A percentile compares a stretch with the other conserved stretches of the same genome.
These are phyloP conservation scores for Aureobasidium pullulans DNA, from an alignment of 2,329 filamentous ascomycete species.

Conservation along the genomic window DNA sequence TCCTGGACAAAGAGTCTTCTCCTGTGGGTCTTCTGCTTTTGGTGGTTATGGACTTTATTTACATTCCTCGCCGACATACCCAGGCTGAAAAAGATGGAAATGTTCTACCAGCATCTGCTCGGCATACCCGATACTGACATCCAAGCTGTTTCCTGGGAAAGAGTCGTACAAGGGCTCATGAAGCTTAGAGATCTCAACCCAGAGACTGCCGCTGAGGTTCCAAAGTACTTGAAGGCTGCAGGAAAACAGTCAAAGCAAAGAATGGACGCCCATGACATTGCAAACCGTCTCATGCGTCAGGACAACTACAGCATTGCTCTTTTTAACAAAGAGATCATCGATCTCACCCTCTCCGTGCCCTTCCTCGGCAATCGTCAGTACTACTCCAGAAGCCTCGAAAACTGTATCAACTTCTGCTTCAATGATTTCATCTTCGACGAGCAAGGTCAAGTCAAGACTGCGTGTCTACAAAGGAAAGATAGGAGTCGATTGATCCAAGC, in stretches of 20 bases:
- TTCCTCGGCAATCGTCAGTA: constrained; percentile 72
- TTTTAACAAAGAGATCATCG: constrained; percentile 92
- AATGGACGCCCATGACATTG: constrained; percentile 93
- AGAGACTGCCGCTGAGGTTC: constrained; percentile 47
- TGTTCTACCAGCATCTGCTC: constrained; percentile 78
- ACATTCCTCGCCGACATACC: constrained; percentile 67
- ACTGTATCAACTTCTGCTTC: constrained; percentile 84
- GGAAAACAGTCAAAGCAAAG: constrained; percentile 73
- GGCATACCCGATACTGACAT: constrained; percentile 81
- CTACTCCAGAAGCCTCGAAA: constrained; percentile 84
- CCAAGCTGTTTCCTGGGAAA: constrained; percentile 91
- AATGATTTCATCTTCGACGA: constrained; percentile 92
- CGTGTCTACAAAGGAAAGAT: constrained; percentile 78
- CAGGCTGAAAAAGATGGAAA: constrained; percentile 67
- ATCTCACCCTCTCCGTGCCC: constrained; percentile 78
- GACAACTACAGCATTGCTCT: constrained; percentile 96
- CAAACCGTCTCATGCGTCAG: constrained; percentile 90
- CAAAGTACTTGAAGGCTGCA: constrained; percentile 14
- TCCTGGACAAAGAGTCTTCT: constrained; percentile 70
- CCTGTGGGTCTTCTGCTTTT: constrained; percentile 78
- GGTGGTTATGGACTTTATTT: constrained; percentile 74
- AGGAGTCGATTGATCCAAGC: constrained; percentile 71
- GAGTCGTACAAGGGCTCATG: constrained; percentile 80
- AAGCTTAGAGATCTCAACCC: constrained; percentile 76
- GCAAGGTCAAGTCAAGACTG: constrained; percentile 74